Base-by-base conservation (phyloP, 148 eudicot species). In the Nepenthes gracilis region DNA sequence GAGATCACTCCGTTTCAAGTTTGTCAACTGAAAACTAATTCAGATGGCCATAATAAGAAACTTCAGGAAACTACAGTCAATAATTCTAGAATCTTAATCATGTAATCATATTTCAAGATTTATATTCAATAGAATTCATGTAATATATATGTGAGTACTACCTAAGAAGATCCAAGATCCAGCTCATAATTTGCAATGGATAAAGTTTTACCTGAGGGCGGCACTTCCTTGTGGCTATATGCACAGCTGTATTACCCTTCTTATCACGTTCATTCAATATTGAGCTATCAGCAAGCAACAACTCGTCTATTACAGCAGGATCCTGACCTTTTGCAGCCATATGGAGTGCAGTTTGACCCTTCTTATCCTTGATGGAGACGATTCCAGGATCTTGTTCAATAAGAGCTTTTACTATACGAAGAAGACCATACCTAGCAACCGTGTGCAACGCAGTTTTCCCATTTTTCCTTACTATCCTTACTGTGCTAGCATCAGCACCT, bases 241-340 rank as follows among this genome's bases (percentile, higher is more conserved):
- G 97, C 35, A 86, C 64, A 64, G 97, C 97, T 15, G 97, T 80
- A 64, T 86, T 89, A 33, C 97, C 94, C 78, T 86, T 89, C 76
- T 82, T 89, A 67, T 89, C 97, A 59, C 97, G 90, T 62, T 89
- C 94, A 60, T 89, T 89, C 40, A 89, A 72, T 69, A 89, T 74
- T 14, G 86, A 72, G 64, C 72, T 72, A 75, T 84, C 94, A 73
- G 94, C 85, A 53, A 80, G 81, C 72, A 86, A 57, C 63, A 89
- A 15, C 58, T 86, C 97, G 70, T 86, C 97, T 11, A 89, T 69
- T 2, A 86, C 78, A 2, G 72, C 63, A 72, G 86, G 78, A 68
- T 82, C 76, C 71, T 89, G 97, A 65, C 97, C 97, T 70, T 89
- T 89, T 15, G 76, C 97, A 63, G 97, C 94, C 97, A 89, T 89